Evolutionary conservation across 805 yeast genomes (phyloP).

Genomic region (Monosporozyma unispora): DNA sequence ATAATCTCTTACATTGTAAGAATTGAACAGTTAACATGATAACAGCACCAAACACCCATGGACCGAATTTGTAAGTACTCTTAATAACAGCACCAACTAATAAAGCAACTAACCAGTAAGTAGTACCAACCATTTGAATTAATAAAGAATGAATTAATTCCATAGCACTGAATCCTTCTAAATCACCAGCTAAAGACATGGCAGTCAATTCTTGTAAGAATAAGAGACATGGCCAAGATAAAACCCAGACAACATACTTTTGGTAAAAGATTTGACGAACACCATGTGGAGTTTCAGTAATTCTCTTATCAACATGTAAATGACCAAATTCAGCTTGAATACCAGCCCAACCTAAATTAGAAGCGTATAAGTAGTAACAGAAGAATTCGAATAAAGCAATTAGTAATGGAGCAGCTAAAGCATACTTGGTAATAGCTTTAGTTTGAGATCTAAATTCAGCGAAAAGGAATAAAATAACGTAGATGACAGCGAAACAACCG

Average conservation of each 20-base stretch:
- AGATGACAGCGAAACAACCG: constrained; percentile 28
- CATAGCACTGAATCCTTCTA: constrained; percentile 30
- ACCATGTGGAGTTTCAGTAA: constrained; percentile 18
- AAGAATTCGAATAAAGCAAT: constrained; percentile 29
- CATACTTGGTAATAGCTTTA: constrained; percentile 8
- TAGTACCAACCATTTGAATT: constrained; percentile 38
- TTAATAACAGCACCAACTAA: constrained; percentile 37
- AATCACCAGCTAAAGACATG: constrained; percentile 16
- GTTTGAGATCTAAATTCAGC: constrained; percentile 8
- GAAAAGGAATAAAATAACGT: constrained; percentile 21
- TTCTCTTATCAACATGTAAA: constrained; percentile 29
- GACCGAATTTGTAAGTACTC: constrained; percentile 55
- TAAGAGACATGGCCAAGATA: constrained; percentile 41
- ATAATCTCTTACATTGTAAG: constrained; percentile 23
- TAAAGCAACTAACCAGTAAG: constrained; percentile 37
- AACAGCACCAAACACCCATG: constrained; percentile 59
- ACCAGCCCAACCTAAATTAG: constrained; percentile 49
- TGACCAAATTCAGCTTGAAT: constrained; percentile 43
- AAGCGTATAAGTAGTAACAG: constrained; percentile 48
- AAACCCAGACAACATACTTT: constrained; percentile 50
- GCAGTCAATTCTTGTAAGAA: constrained; percentile 21
- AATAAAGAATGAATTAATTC: constrained; percentile 7
- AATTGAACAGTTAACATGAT: constrained; percentile 34
- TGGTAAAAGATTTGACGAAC: constrained; percentile 50
- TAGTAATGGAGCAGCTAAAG: constrained; percentile 38